phyloP scores from a whole-genome alignment of 805 yeast species.

The Hagleromyces aurorensis region DNA sequence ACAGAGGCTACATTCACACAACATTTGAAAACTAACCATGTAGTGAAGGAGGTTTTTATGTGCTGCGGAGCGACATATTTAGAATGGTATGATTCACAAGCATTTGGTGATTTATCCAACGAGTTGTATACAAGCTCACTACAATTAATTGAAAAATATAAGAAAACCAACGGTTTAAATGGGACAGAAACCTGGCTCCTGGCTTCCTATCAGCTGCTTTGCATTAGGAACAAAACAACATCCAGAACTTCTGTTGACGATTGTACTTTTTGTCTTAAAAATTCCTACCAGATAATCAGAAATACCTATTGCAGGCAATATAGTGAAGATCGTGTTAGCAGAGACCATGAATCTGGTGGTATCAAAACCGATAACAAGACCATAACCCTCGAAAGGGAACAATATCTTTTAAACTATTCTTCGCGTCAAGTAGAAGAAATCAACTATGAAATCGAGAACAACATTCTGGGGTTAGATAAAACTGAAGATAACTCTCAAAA shows the following conservation, averaged over 20 bases:
- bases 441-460: conserved; percentile 10
- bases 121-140: conserved; percentile 22
- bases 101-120: conserved; percentile 18
- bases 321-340: neutral
- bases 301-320: conserved; percentile 18
- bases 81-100: conserved; percentile 27
- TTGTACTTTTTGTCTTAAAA: conserved; percentile 30
- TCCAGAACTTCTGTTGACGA: conserved; percentile 22
- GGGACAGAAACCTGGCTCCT: conserved; percentile 35
- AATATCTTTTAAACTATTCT: neutral
- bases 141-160: conserved; percentile 15
- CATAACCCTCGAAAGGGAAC: conserved; percentile 1
- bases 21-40: conserved; percentile 25
- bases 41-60: conserved; percentile 30
- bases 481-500: conserved; percentile 3
- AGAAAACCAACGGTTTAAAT: conserved; percentile 18
- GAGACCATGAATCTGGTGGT: neutral
- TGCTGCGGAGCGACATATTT: conserved; percentile 38
- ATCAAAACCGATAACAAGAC: neutral
- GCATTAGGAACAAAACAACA: conserved; percentile 33
- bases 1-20: conserved; percentile 37
- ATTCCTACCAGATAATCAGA: conserved; percentile 33
- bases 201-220: conserved; percentile 34
- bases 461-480: conserved; percentile 5
- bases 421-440: conserved; percentile 9